phyloP scores from a whole-genome alignment of 257 asterid genomes.

The Catharanthus roseus region DNA sequence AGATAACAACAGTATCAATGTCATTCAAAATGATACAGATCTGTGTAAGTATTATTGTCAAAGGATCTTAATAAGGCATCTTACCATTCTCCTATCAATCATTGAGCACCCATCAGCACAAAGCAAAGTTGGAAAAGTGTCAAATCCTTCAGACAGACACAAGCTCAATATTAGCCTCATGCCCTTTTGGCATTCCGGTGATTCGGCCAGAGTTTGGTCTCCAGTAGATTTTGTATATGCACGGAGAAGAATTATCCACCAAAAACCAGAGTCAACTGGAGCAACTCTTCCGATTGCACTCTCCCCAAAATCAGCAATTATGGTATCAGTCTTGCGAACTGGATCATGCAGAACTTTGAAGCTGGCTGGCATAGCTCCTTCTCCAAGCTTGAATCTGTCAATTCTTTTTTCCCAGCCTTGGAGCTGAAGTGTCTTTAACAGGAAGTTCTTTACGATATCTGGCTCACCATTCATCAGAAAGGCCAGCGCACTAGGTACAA shows the following conservation, averaged over 20 bases:
- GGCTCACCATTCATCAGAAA: constrained; percentile 76
- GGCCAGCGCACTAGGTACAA: constrained; percentile 76
- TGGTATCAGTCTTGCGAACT: constrained; percentile 49
- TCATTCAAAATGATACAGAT: neutral
- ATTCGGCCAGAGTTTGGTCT: constrained; percentile 55
- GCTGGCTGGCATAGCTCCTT: constrained; percentile 80
- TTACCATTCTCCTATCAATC: constrained; percentile 83
- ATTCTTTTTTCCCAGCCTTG: constrained; percentile 73
- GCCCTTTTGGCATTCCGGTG: constrained; percentile 75
- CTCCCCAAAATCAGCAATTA: constrained; percentile 76
- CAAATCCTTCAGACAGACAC: constrained; percentile 74
- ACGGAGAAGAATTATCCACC: constrained; percentile 86
- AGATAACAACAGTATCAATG: neutral
- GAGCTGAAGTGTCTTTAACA: constrained; percentile 68
- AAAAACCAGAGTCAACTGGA: constrained; percentile 81
- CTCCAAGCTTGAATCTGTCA: constrained; percentile 75
- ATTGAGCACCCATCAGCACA: constrained; percentile 84
- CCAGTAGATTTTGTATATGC: constrained; percentile 80
- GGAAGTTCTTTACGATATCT: constrained; percentile 65
- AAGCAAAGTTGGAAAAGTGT: constrained; percentile 68
- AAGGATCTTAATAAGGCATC: constrained; percentile 20
- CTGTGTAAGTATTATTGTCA: constrained; percentile 1
- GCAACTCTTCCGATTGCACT: constrained; percentile 85
- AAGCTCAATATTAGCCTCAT: constrained; percentile 62
- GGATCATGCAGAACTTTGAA: constrained; percentile 79